Percentiles rank a stretch among this genome's conserved stretches.
phyloP scores from a whole-genome alignment of 2,329 filamentous ascomycete genomes.

The Zymoseptoria crescenta region DNA sequence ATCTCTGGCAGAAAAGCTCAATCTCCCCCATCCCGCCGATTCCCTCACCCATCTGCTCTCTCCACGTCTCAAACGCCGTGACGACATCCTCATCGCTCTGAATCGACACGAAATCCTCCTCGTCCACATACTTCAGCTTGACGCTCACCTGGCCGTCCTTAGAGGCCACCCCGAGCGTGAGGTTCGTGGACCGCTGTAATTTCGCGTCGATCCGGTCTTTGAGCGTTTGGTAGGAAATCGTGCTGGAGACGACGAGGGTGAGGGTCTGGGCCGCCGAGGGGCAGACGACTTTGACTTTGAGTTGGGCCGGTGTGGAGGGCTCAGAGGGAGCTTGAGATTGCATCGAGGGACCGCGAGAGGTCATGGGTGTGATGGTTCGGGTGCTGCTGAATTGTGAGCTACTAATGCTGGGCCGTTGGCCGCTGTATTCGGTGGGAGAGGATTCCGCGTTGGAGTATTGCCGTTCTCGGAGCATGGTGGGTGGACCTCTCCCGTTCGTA shows the following conservation, averaged over 20 bases:
- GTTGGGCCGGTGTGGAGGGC: constrained; percentile 44
- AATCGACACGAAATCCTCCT: constrained; percentile 88
- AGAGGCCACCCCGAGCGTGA: constrained; percentile 61
- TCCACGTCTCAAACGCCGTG: constrained; percentile 91
- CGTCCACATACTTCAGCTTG: constrained; percentile 84
- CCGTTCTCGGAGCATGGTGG: constrained; percentile 58
- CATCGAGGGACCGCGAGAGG: constrained; percentile 20
- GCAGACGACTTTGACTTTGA: constrained; percentile 94
- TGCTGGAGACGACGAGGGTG: constrained; percentile 91
- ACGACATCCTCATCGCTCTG: constrained; percentile 94
- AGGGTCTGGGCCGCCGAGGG: constrained; percentile 72
- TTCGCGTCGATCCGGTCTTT: constrained; percentile 96
- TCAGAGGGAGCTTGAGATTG: constrained; percentile 8
- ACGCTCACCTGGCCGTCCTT: constrained; percentile 45
- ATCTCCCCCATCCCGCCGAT: constrained; percentile 73
- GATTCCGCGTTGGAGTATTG: constrained; percentile 20
- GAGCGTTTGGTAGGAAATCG: constrained; percentile 87
- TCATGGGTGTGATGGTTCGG: constrained; percentile 35
- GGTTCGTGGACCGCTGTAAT: constrained; percentile 74
- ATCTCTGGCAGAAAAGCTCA: constrained; percentile 68
- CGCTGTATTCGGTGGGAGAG: constrained; percentile 14
- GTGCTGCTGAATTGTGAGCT: constrained; percentile 15
- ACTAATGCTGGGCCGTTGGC: constrained; percentile 9
- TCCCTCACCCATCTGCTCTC: constrained; percentile 60
- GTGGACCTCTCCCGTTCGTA: constrained; percentile 53